Evolutionary conservation across 805 yeast species (phyloP).

Genomic region (Yamadazyma ubonensis): DNA sequence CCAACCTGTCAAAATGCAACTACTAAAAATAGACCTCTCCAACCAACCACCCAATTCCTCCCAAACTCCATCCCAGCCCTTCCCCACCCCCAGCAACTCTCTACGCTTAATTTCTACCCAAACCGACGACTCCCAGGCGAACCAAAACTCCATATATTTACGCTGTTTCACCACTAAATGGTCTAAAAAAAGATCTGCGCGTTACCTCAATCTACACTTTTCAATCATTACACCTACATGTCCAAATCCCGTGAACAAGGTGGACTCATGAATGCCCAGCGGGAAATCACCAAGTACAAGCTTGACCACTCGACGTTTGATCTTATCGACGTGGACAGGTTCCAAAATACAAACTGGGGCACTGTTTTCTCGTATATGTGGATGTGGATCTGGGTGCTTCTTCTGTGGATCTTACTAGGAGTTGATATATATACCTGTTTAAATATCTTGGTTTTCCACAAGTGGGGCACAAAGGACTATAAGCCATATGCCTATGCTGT

Average conservation of each 20-base stretch:
- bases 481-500: constrained; percentile 48
- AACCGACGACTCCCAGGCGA: too few species aligned
- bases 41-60: too few species aligned
- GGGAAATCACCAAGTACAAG: constrained; percentile 28
- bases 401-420: constrained; percentile 52
- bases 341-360: constrained; percentile 43
- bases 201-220: not conserved
- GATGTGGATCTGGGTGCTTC: constrained; percentile 48
- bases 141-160: not conserved
- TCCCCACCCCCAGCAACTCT: not conserved
- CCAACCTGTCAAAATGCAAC: too few species aligned
- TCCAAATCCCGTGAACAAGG: not conserved
- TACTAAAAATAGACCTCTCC: too few species aligned
- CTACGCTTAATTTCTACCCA: not conserved
- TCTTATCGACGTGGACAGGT: constrained; percentile 44
- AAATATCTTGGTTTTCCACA: constrained; percentile 66
- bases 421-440: constrained; percentile 81
- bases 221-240: not conserved
- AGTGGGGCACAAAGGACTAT: constrained; percentile 58
- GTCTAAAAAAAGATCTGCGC: constrained; percentile 1
- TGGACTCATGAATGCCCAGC: constrained; percentile 21
- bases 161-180: not conserved
- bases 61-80: too few species aligned
- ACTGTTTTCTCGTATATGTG: constrained; percentile 46
- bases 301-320: constrained; percentile 48